Evolutionary conservation across 768 basidiomycete genomes (phyloP).

Genomic region (Kwoniella heveanensis): DNA sequence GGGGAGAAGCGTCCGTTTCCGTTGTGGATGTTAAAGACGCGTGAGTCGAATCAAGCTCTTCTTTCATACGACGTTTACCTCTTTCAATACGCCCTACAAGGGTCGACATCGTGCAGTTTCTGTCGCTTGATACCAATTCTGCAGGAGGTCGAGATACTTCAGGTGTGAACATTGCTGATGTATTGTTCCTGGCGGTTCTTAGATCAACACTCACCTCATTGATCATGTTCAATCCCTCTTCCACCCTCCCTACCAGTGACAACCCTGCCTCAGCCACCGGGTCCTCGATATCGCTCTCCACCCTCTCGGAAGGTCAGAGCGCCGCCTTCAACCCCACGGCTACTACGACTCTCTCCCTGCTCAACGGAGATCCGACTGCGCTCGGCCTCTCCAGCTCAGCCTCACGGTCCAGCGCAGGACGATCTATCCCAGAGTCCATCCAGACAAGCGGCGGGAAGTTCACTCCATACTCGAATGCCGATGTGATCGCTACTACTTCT

Average conservation of each 20-base stretch:
- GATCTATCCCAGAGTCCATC: neutral
- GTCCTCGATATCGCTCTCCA: neutral
- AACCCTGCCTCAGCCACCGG: neutral
- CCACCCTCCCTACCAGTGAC: neutral
- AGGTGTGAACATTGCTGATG: neutral
- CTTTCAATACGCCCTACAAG: too few relatives aligned
- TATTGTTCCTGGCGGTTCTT: neutral
- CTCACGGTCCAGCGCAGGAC: neutral
- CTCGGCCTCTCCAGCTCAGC: neutral
- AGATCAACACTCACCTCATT: neutral
- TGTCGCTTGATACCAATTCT: too few relatives aligned
- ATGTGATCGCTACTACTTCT: neutral
- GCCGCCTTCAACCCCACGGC: conserved; percentile 13
- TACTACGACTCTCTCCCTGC: conserved; percentile 1
- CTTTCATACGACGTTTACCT: too few relatives aligned
- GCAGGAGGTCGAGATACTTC: too few relatives aligned
- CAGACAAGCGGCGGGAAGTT: neutral
- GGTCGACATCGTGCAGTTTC: too few relatives aligned
- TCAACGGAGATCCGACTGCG: neutral
- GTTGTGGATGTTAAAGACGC: neutral
- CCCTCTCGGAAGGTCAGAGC: conserved; percentile 4
- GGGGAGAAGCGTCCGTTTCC: neutral
- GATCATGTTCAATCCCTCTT: neutral
- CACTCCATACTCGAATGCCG: neutral
- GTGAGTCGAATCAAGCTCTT: neutral